These are phyloP conservation scores for Tripterygium wilfordii DNA, from an alignment of 177 flowering plant genomes.

Conservation along the genomic window DNA sequence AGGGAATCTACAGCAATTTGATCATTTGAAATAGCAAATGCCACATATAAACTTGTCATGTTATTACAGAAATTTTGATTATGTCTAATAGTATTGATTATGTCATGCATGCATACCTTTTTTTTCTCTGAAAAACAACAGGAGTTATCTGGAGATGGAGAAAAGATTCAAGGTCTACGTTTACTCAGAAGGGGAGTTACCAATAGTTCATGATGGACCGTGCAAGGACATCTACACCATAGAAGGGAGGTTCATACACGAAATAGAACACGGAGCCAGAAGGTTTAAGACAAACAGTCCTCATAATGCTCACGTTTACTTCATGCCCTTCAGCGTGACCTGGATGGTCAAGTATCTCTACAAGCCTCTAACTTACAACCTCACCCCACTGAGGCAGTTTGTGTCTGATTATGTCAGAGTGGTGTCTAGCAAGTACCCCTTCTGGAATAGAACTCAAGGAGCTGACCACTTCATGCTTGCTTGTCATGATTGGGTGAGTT, in stretches of 20 bases:
- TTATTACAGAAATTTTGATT: too few relatives aligned
- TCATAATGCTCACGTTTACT: constrained; percentile 55
- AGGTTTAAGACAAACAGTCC: constrained; percentile 45
- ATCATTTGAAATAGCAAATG: too few relatives aligned
- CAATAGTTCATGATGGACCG: constrained; percentile 72
- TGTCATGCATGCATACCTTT: too few relatives aligned
- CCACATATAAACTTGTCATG: too few relatives aligned
- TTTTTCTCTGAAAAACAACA: constrained; percentile 22
- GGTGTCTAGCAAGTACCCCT: constrained; percentile 61
- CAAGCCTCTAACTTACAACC: constrained; percentile 26
- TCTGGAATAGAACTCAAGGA: constrained; percentile 71
- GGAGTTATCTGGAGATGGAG: constrained; percentile 82
- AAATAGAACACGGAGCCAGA: constrained; percentile 45
- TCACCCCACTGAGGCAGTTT: constrained; percentile 31
- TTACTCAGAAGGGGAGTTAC: constrained; percentile 79
- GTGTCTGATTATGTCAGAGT: constrained; percentile 57
- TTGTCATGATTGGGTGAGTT: constrained; percentile 88
- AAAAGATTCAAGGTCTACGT: constrained; percentile 65
- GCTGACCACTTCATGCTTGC: constrained; percentile 93
- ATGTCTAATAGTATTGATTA: too few relatives aligned
- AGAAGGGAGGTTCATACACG: constrained; percentile 76
- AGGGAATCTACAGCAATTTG: too few relatives aligned
- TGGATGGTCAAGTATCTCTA: constrained; percentile 62
- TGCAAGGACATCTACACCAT: constrained; percentile 69
- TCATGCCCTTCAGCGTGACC: constrained; percentile 75